Evolutionary conservation across 345 rosid species (phyloP), one percentile per base, ranked within the genome.

Genomic region (Tarenaya hassleriana): DNA sequence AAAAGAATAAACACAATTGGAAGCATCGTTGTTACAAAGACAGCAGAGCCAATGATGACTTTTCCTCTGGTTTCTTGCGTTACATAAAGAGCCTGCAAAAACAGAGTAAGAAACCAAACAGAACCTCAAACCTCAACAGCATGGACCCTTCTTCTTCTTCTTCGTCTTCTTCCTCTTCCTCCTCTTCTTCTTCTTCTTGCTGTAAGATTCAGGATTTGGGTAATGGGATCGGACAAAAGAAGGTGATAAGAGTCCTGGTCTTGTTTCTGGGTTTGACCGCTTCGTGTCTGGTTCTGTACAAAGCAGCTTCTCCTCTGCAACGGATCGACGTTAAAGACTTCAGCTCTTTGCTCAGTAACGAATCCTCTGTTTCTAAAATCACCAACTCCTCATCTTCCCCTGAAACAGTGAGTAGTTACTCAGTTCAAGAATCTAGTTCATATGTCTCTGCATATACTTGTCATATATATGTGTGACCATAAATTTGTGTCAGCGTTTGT

Each of bases 281-380:
- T 41, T 55, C 61, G 32, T 63, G 56, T 63, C 52, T 64, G 24
- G 51, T 56, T 56, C 39, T 64, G 14, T 64, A 56, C 62, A 50
- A 64, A 56, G 8, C 21, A 34, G 58, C 41, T 7, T 56, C 48
- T 50, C 68, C 62, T 49, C 18, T 54, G 46, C 27, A 0, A 65
- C 66, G 29, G 44, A 58, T 62, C 13, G 5, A 20, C 15, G 43
- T 62, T 10, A 13, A 47, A 27, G 47, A 20, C 32, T 43, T 63
- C 50, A 55, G 12, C 18, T 47, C 68, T 55, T 5, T 44, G 39
- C 56, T 41, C 29, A 24, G 5, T 24, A 2, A 2, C 29, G 29
- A 24, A 24, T 34, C 62, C 62, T 56, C 27, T 56, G 34, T 50
- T 49, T 6, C 29, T 24, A 24, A 24, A 17, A 49, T 34, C 62